A percentile compares a stretch with the other conserved stretches of the same genome.
Evolutionary conservation across 2,329 filamentous ascomycete species (phyloP).

Genomic region (Thelonectria discophora): DNA sequence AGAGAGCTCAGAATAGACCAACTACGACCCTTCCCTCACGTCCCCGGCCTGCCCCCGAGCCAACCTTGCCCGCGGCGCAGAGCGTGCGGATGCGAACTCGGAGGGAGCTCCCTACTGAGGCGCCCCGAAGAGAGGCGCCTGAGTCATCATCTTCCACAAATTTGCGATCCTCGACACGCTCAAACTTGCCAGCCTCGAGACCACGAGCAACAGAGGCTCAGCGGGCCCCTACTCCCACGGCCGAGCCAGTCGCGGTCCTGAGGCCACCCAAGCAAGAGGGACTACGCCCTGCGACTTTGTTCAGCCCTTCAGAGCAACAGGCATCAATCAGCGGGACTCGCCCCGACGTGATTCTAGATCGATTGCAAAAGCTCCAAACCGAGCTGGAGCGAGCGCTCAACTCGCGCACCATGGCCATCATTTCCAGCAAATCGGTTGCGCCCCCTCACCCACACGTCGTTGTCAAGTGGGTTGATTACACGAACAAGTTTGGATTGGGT

Average conservation of each 20-base stretch:
- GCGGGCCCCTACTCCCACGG: constrained; percentile 41
- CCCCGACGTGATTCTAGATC: constrained; percentile 65
- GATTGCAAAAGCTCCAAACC: constrained; percentile 64
- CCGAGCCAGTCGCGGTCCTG: constrained; percentile 34
- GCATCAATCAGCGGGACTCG: constrained; percentile 61
- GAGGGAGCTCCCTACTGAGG: constrained; percentile 41
- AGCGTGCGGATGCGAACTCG: constrained; percentile 43
- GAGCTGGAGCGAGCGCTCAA: constrained; percentile 72
- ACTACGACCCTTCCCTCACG: constrained; percentile 38
- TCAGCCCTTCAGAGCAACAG: constrained; percentile 63
- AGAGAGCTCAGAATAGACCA: constrained; percentile 65
- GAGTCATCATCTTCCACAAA: constrained; percentile 39
- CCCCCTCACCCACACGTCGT: constrained; percentile 70
- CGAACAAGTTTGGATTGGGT: constrained; percentile 84
- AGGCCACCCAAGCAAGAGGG: constrained; percentile 44
- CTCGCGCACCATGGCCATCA: constrained; percentile 68
- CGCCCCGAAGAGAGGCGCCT: constrained; percentile 33
- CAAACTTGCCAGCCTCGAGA: constrained; percentile 40
- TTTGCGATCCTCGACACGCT: constrained; percentile 42
- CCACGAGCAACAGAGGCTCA: constrained; percentile 42
- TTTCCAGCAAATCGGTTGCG: constrained; percentile 62
- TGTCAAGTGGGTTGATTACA: constrained; percentile 89
- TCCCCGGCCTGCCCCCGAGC: constrained; percentile 39
- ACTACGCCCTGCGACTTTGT: constrained; percentile 59
- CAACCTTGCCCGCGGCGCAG: constrained; percentile 41